Base-by-base conservation (phyloP, 78 protist genomes). In the Dictyostelium capitatum region DNA sequence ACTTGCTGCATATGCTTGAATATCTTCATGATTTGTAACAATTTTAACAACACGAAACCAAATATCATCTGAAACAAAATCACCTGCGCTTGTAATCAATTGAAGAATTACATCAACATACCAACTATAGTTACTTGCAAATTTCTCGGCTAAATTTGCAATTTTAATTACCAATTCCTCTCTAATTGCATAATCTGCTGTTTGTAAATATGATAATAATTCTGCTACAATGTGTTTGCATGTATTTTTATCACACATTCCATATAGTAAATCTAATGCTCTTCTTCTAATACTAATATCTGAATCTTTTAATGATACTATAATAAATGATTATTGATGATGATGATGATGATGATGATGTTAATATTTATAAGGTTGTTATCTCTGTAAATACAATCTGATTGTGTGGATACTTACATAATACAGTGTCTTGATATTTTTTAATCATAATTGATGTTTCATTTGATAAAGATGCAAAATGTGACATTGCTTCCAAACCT, bases 21-120 rank as follows among this genome's bases (percentile, higher is more conserved):
- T 67, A 57, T 92, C 97, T 20, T 78, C 95, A 25, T 79, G 78
- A 94, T 98, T 98, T 74, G 98, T 98, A 80, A 99, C 97, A 82
- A 99, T 95, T 84, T 97, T 98, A 23, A 98, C 97, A 19, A 98
- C 99, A 11, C 99, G 98, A 90, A 92, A 90, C 99, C 99, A 99
- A 47, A 98, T 93, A 47, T 96, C 98, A 10, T 97, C 97, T 19
- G 96, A 30, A 51, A 98, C 98, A 75, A 79, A 82, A 89, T 98
- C 99, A 46, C 99, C 99, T 25, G 98, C 99, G 2, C 53, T 14
- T 23, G 82, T 25, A 83, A 98, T 92, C 51, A 99, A 96, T 30
- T 80, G 74, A 46, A 98, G 64, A 82, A 98, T 90, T 57, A 91
- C 96, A 77, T 99, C 99, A 37, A 99, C 96, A 95, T 98, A 99